Conservation (phyloP, 192 early-diverging fungal species). For the Nowakowskiella sp. region DNA sequence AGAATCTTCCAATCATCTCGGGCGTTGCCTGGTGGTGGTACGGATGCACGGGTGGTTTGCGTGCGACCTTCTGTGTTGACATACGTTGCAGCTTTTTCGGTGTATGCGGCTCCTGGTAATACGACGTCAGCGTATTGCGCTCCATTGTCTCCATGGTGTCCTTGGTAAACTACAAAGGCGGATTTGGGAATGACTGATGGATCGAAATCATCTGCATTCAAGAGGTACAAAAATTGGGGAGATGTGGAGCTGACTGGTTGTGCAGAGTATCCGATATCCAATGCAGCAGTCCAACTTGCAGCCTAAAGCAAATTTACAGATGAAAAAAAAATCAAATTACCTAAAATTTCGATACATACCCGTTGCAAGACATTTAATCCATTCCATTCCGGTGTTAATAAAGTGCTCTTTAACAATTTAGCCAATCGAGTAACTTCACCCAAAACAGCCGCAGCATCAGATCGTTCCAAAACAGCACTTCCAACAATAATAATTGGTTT, state of each 20-base stretch:
- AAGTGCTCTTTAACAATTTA: conserved; percentile 52
- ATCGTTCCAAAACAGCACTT: conserved; percentile 64
- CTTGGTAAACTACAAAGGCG: conserved; percentile 98
- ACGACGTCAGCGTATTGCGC: conserved; percentile 93
- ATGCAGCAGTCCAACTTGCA: conserved; percentile 79
- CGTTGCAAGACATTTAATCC: conserved; percentile 88
- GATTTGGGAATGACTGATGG: conserved; percentile 70
- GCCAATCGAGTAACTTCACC: conserved; percentile 70
- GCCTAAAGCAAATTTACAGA: conserved; percentile 34
- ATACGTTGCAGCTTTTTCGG: conserved; percentile 91
- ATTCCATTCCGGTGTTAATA: conserved; percentile 75
- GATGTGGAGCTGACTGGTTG: conserved; percentile 28
- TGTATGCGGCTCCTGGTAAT: conserved; percentile 91
- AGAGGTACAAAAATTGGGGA: conserved; percentile 79
- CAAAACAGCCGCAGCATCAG: conserved; percentile 64
- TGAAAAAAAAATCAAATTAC: conserved; percentile 5
- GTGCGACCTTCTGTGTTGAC: conserved; percentile 96
- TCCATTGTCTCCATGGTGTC: conserved; percentile 96
- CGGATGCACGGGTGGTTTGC: conserved; percentile 87
- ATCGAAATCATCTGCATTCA: conserved; percentile 82
- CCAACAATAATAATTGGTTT: conserved; percentile 89
- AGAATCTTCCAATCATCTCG: conserved; percentile 99
- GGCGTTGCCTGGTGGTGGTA: conserved; percentile 76
- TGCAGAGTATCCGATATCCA: conserved; percentile 82
- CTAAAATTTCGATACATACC: conserved; percentile 32